These are phyloP conservation scores for Botrytis cinerea DNA, from an alignment of 2,329 filamentous ascomycete genomes.

Conservation along the genomic window DNA sequence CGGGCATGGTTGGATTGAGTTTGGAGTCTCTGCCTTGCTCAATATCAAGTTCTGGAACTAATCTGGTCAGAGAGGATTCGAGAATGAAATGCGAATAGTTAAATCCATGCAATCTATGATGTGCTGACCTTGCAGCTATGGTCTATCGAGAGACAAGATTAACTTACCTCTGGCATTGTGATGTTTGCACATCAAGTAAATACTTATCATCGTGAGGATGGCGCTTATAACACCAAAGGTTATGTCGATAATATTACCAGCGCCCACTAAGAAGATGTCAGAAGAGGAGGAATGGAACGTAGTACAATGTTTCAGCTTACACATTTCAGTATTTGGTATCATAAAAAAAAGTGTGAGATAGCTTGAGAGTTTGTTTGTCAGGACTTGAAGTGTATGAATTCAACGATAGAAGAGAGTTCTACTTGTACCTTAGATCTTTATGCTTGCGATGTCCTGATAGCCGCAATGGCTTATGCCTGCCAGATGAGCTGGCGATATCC, in stretches of 20 bases:
- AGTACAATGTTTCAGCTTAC: not conserved
- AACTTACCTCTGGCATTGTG: not conserved
- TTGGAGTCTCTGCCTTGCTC: not conserved
- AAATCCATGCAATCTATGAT: not conserved
- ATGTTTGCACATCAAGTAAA: not conserved
- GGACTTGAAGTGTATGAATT: not conserved
- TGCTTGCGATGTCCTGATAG: not conserved
- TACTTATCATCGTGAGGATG: not conserved
- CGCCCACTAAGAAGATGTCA: constrained; percentile 7
- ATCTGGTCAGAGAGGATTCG: not conserved
- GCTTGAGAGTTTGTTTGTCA: not conserved
- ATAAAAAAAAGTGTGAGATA: not conserved
- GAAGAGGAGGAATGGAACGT: not conserved
- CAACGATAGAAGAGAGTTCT: not conserved
- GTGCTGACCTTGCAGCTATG: not conserved
- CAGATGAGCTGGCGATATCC: not conserved
- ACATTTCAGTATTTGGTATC: not conserved
- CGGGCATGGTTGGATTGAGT: not conserved
- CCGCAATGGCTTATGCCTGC: constrained; percentile 1
- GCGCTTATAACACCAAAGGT: not conserved
- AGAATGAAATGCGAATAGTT: too few species aligned
- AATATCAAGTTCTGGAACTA: constrained; percentile 1
- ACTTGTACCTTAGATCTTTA: not conserved
- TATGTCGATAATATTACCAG: constrained; percentile 16
- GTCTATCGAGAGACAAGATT: not conserved